A percentile compares a stretch with the other conserved stretches of the same genome.
Conservation (phyloP, 352 stramenopile species). For the Chrysophaeum taylorii region DNA sequence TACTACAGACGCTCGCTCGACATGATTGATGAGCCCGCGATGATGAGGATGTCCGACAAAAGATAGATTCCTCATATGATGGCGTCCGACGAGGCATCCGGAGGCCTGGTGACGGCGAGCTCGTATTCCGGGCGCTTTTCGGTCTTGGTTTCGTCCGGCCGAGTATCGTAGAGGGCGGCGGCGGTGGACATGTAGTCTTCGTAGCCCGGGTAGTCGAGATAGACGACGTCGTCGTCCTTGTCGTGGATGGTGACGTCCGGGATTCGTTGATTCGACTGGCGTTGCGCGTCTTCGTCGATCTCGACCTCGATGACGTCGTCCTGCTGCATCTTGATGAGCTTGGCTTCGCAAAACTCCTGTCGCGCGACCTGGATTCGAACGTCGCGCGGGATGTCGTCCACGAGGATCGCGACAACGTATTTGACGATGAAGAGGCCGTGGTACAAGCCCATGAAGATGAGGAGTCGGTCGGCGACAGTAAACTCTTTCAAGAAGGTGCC, state of each 20-base stretch:
- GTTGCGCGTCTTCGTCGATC: neutral
- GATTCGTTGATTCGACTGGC: neutral
- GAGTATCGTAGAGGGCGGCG: too few species aligned
- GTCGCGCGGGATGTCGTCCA: conserved; percentile 54
- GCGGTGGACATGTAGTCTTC: too few species aligned
- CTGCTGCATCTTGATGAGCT: conserved; percentile 42
- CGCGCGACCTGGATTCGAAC: conserved; percentile 57
- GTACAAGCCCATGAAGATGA: conserved; percentile 52
- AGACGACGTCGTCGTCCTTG: conserved; percentile 9
- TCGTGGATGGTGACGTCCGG: conserved; percentile 4
- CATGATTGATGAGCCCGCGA: too few species aligned
- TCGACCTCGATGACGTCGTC: conserved; percentile 11
- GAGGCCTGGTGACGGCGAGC: too few species aligned
- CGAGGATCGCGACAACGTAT: conserved; percentile 53
- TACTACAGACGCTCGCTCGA: too few species aligned
- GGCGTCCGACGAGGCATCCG: too few species aligned
- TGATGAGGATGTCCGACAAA: too few species aligned
- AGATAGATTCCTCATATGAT: too few species aligned
- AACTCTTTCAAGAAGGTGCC: conserved; percentile 44
- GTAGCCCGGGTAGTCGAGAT: conserved; percentile 14
- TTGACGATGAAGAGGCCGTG: conserved; percentile 49
- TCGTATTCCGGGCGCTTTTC: too few species aligned
- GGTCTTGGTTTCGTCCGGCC: too few species aligned
- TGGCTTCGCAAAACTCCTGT: conserved; percentile 64
- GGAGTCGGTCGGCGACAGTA: conserved; percentile 39